Evolutionary conservation across 768 basidiomycete genomes (phyloP).

Genomic region (Lentinus brumalis): DNA sequence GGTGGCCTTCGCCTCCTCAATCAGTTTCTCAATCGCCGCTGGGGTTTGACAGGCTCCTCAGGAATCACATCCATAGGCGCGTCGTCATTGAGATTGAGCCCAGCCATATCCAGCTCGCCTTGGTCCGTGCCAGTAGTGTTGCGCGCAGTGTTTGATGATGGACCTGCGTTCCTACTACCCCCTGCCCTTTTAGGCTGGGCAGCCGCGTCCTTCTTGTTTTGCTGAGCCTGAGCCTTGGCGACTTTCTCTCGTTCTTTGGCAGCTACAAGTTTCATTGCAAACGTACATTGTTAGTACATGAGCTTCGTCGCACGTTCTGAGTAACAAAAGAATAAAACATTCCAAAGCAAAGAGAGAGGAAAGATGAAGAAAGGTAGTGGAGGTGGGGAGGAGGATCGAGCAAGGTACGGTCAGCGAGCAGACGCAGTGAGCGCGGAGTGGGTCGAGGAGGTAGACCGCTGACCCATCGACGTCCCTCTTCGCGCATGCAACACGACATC

Average conservation of each 20-base stretch:
- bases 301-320: constrained; percentile 30
- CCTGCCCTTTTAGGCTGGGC: not conserved
- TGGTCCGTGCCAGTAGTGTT: constrained; percentile 44
- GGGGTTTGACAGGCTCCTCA: constrained; percentile 63
- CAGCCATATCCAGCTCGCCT: constrained; percentile 71
- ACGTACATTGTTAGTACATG: constrained; percentile 37
- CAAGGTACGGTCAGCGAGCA: constrained; percentile 3
- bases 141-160: constrained; percentile 37
- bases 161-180: not conserved
- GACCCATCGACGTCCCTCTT: constrained; percentile 65
- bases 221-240: constrained; percentile 56
- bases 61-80: constrained; percentile 26
- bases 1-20: constrained; percentile 72
- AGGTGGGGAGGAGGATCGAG: constrained; percentile 24
- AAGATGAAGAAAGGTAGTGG: constrained; percentile 25
- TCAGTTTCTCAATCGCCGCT: constrained; percentile 73
- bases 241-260: constrained; percentile 81
- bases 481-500: constrained; percentile 84
- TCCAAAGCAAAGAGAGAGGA: constrained; percentile 29
- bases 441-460: constrained; percentile 31
- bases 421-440: constrained; percentile 37
- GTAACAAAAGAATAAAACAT: constrained; percentile 37
- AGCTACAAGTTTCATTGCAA: constrained; percentile 48
- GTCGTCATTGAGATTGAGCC: constrained; percentile 64
- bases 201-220: constrained; percentile 17